Evolutionary conservation across 129 eudicot genomes (phyloP).

Genomic region (Dittrichia graveolens): DNA sequence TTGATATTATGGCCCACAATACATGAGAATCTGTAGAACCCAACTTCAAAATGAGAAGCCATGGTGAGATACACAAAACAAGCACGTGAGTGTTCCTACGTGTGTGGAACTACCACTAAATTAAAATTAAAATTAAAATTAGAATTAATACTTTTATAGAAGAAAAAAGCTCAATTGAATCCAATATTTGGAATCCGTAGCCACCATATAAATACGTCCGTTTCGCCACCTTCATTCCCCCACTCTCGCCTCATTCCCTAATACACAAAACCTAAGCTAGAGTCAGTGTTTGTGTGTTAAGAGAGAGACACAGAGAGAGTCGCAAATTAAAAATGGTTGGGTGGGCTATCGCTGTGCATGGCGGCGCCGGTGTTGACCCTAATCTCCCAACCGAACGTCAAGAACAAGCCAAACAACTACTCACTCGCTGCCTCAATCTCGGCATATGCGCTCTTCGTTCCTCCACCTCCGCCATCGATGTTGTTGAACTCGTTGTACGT

Average conservation of each 20-base stretch:
- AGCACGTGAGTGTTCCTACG: slow-evolving; percentile 39
- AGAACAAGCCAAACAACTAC: slow-evolving; percentile 75
- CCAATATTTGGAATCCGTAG: slow-evolving; percentile 22
- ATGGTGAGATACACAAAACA: neutral
- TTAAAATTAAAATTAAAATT: neutral
- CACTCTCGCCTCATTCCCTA: slow-evolving; percentile 25
- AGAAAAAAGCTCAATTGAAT: neutral
- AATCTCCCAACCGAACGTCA: slow-evolving; percentile 86
- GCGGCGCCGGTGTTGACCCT: slow-evolving; percentile 98
- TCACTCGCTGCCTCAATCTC: slow-evolving; percentile 73
- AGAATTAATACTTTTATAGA: neutral
- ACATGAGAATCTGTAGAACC: slow-evolving; percentile 17
- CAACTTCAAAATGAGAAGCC: slow-evolving; percentile 12
- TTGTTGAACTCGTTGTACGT: slow-evolving; percentile 85
- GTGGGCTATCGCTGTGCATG: slow-evolving; percentile 96
- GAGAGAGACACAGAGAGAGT: neutral
- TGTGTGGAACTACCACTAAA: slow-evolving; percentile 25
- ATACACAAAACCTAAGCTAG: slow-evolving; percentile 16
- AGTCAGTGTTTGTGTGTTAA: slow-evolving; percentile 25
- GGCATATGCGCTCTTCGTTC: slow-evolving; percentile 80
- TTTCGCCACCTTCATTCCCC: slow-evolving; percentile 8
- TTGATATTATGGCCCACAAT: slow-evolving; percentile 20
- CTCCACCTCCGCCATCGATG: slow-evolving; percentile 73
- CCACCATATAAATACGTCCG: slow-evolving; percentile 33
- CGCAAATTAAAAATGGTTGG: slow-evolving; percentile 56